Evolutionary conservation across 176 grass and related monocot species (phyloP), one percentile per base, ranked within the genome.

Genomic region (Oryza rufipogon): DNA sequence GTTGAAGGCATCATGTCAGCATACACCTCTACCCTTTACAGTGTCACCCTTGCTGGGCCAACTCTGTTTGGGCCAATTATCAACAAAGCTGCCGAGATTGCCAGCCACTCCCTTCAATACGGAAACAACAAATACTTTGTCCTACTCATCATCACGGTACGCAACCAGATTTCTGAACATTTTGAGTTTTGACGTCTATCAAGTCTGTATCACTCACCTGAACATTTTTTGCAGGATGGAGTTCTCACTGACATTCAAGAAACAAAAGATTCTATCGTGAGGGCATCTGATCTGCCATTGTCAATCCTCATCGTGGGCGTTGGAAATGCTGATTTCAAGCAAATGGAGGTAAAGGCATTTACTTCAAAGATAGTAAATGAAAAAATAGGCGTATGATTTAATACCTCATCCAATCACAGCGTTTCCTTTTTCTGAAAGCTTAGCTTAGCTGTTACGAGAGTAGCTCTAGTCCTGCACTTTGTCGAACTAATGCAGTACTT

Each of bases 281-380:
- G 74, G 79, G 90, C 93, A 66, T 96, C 91, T 28, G 90, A 99
- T 89, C 75, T 99, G 71, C 97, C 97, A 19, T 78, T 96, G 83
- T 99, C 93, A 19, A 96, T 99, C 88, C 97, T 99, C 71, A 96
- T 96, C 17, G 93, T 96, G 23, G 97, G 93, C 9, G 97, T 99
- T 25, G 97, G 91, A 84, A 85, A 80, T 81, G 93, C 91, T 22
- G 93, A 99, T 92, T 99, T 94, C 79, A 94, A 87, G 52, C 88
- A 96, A 91, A 99, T 99, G 93, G 89, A 94, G 91, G 96, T 94
- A 96, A 84, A 68, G 16, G 16, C 20, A 9, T 81, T 28, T 41
- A 63, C 51, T 13, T 54, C 60, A 17, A 56, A 47, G 33, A 69
- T 6, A 34, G 64, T 64, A 36, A 34, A 86, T 41, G 39, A 41